A percentile compares a stretch with the other conserved stretches of the same genome.
These are phyloP conservation scores for Tieghemiomyces parasiticus DNA, from an alignment of 192 early-diverging fungal genomes.

Conservation along the genomic window DNA sequence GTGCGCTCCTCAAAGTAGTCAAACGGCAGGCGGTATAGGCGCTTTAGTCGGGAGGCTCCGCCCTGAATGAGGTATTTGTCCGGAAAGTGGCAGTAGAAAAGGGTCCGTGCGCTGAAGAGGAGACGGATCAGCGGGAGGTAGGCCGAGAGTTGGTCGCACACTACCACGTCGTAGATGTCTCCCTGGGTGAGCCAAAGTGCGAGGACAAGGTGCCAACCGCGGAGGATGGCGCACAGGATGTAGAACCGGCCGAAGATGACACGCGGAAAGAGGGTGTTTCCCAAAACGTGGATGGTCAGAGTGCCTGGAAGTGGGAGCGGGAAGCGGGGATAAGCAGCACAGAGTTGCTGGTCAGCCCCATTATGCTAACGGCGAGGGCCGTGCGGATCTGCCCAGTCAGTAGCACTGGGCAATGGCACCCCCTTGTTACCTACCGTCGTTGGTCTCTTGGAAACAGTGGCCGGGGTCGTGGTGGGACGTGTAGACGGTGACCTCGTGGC, in stretches of 20 bases:
- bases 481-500: conserved; percentile 68
- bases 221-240: conserved; percentile 70
- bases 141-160: conserved; percentile 82
- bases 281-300: conserved; percentile 51
- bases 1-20: conserved; percentile 76
- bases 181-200: conserved; percentile 26
- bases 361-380: background rate
- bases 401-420: background rate
- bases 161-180: conserved; percentile 50
- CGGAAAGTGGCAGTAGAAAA: conserved; percentile 97
- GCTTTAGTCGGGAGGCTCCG: conserved; percentile 41
- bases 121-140: conserved; percentile 64
- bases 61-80: conserved; percentile 61
- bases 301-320: conserved; percentile 36
- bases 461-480: conserved; percentile 79
- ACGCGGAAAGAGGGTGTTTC: conserved; percentile 57
- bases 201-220: conserved; percentile 48
- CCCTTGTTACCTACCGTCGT: conserved; percentile 38
- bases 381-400: background rate
- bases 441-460: conserved; percentile 88
- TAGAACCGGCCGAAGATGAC: conserved; percentile 54
- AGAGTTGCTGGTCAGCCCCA: background rate
- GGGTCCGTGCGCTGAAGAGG: conserved; percentile 44
- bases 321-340: background rate
- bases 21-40: conserved; percentile 63